phyloP scores from a whole-genome alignment of 352 stramenopile species.

The Pythium phragmiticola region DNA sequence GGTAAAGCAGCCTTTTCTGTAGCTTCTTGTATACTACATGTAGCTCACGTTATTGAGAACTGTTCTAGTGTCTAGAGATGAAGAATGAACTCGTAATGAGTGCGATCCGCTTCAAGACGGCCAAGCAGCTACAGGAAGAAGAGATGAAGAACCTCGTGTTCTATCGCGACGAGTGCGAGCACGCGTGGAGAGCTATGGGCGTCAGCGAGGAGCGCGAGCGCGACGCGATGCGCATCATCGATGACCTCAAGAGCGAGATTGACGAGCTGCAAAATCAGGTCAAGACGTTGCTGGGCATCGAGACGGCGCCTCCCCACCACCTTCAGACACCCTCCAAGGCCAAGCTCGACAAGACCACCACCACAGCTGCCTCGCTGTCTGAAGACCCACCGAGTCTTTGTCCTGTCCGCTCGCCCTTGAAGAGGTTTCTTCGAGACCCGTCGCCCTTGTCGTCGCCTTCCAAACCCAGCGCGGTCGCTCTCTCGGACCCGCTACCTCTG shows the following conservation, averaged over 20 bases:
- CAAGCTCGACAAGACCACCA: background rate
- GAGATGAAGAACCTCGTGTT: constrained; percentile 70
- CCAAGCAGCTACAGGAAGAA: constrained; percentile 61
- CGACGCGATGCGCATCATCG: constrained; percentile 64
- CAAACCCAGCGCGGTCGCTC: background rate
- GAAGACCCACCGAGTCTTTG: background rate
- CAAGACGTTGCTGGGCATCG: constrained; percentile 37
- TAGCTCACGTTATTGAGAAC: no score
- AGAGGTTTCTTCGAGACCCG: background rate
- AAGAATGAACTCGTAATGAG: constrained; percentile 67
- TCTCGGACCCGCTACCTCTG: constrained; percentile 11
- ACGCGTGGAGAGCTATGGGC: constrained; percentile 56
- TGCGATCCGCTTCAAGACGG: constrained; percentile 53
- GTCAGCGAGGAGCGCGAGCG: constrained; percentile 60
- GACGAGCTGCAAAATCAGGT: constrained; percentile 52
- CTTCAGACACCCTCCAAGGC: background rate
- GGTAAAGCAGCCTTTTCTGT: constrained; percentile 15
- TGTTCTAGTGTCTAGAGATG: constrained; percentile 50
- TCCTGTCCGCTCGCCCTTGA: constrained; percentile 13
- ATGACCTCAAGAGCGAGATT: constrained; percentile 60
- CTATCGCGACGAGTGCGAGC: constrained; percentile 74
- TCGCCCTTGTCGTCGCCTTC: constrained; percentile 10
- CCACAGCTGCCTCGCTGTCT: background rate
- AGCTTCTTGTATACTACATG: background rate
- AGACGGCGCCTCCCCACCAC: background rate